Conservation (phyloP, 2,329 filamentous ascomycete species). For the Trichoderma sp. region DNA sequence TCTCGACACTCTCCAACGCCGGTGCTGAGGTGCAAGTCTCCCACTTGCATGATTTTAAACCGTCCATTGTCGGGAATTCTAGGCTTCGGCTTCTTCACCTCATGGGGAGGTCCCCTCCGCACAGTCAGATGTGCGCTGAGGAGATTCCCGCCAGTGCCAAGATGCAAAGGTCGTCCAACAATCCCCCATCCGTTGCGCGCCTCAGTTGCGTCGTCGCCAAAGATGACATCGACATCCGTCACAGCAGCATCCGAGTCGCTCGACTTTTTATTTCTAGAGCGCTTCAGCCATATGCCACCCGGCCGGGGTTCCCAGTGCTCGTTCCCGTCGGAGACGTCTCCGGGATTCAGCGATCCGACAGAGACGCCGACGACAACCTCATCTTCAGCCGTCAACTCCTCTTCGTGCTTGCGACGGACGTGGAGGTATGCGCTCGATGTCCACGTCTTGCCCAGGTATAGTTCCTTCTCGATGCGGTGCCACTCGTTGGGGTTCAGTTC, state of each 20-base stretch:
- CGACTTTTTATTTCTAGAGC: constrained; percentile 67
- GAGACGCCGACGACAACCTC: constrained; percentile 77
- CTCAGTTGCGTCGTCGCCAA: constrained; percentile 88
- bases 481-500: constrained; percentile 68
- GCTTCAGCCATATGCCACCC: constrained; percentile 78
- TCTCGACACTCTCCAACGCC: constrained; percentile 84
- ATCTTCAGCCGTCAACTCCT: constrained; percentile 72
- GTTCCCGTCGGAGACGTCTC: constrained; percentile 43
- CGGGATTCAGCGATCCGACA: constrained; percentile 71
- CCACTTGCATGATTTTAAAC: constrained; percentile 96
- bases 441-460: constrained; percentile 75
- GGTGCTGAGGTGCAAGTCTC: constrained; percentile 92
- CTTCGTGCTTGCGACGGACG: constrained; percentile 80
- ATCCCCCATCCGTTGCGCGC: constrained; percentile 83
- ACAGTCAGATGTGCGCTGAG: constrained; percentile 75
- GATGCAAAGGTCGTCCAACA: constrained; percentile 67
- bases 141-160: constrained; percentile 61
- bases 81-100: constrained; percentile 66
- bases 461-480: constrained; percentile 85
- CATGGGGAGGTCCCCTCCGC: constrained; percentile 65
- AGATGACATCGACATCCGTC: constrained; percentile 81
- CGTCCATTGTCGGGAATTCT: constrained; percentile 84
- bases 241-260: constrained; percentile 73
- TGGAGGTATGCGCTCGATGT: constrained; percentile 76
- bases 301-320: constrained; percentile 76